Percentiles rank a stretch among this genome's conserved stretches.
Evolutionary conservation across 1,284 basidiomycete genomes (phyloP).

Genomic region (Ustanciosporium gigantosporum): DNA sequence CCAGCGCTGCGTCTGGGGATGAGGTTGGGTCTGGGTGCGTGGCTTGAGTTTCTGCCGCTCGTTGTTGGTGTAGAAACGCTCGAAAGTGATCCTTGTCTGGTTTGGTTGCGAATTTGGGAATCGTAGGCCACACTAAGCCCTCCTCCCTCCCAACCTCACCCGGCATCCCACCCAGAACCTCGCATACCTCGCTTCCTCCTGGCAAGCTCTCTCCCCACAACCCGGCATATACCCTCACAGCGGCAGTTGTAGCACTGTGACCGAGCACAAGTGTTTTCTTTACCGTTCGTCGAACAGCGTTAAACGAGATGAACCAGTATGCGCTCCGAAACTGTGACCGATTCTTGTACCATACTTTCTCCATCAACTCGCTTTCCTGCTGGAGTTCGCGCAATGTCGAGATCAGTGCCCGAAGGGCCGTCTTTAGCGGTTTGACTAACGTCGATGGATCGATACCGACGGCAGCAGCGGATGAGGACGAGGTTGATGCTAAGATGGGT

Average conservation of each 20-base stretch:
- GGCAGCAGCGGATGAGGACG: too few relatives aligned
- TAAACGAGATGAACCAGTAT: slow-evolving; percentile 7
- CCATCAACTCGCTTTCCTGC: not conserved
- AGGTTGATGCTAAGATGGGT: too few relatives aligned
- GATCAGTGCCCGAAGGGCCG: not conserved
- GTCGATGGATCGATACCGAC: too few relatives aligned
- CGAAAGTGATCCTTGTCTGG: too few relatives aligned
- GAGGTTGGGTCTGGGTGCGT: too few relatives aligned
- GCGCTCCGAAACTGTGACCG: slow-evolving; percentile 15
- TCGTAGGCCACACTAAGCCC: not conserved
- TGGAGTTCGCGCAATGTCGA: not conserved
- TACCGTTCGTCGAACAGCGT: slow-evolving; percentile 3
- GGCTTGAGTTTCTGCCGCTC: too few relatives aligned
- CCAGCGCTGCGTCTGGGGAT: too few relatives aligned
- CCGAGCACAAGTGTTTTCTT: not conserved
- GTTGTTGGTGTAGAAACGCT: too few relatives aligned
- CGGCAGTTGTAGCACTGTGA: too few relatives aligned
- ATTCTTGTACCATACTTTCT: slow-evolving; percentile 32
- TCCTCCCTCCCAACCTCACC: not conserved
- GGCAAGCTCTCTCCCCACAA: not conserved
- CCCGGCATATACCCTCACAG: not conserved
- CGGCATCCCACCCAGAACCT: not conserved
- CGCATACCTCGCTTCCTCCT: not conserved
- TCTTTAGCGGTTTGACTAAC: slow-evolving; percentile 4
- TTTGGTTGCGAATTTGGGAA: not conserved